These are phyloP conservation scores for Toxicodendron radicans DNA, from an alignment of 345 rosid genomes.

Conservation along the genomic window DNA sequence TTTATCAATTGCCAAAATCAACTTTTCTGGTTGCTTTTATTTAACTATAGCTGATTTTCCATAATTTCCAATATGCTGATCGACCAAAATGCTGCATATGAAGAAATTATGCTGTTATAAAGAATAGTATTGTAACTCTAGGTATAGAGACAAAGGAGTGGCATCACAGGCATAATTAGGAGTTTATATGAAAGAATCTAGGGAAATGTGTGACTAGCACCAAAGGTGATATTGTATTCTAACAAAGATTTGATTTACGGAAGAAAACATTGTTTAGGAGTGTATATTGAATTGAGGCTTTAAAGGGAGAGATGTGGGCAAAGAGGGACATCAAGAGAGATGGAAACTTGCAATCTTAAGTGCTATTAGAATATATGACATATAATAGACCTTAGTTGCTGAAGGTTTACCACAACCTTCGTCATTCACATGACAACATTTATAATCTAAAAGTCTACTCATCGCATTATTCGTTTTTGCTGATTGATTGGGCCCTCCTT, in stretches of 20 bases:
- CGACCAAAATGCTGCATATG: not conserved
- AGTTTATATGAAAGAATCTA: not conserved
- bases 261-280: not conserved
- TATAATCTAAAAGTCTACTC: constrained; percentile 1
- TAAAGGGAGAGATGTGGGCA: not conserved
- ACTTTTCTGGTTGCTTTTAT: not conserved
- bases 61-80: not conserved
- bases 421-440: not conserved
- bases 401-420: not conserved
- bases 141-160: not conserved
- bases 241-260: not conserved
- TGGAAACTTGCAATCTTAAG: not conserved
- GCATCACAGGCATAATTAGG: not conserved
- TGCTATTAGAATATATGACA: not conserved
- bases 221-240: not conserved
- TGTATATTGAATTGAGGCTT: not conserved
- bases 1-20: not conserved
- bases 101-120: not conserved
- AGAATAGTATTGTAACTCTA: not conserved
- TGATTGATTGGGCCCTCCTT: not conserved
- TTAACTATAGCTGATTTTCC: not conserved
- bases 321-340: not conserved
- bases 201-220: not conserved
- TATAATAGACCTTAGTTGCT: not conserved
- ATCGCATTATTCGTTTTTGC: not conserved